Percentiles rank a stretch among this genome's conserved stretches.
Evolutionary conservation across 1,284 basidiomycete species (phyloP).

Genomic region (Hemileia vastatrix): DNA sequence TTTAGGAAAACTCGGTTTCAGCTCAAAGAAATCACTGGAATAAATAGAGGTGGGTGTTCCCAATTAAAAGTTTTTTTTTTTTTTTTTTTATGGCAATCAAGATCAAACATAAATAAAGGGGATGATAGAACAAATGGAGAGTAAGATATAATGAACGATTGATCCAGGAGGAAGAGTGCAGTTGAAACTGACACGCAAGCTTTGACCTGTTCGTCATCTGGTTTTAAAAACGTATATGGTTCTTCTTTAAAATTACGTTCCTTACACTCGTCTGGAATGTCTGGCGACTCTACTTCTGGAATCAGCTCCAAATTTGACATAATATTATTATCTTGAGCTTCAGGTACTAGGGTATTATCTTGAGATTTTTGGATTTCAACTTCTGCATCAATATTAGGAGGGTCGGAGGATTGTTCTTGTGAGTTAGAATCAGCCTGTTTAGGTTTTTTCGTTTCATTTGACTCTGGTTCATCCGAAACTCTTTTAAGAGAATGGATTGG

Average conservation of each 20-base stretch:
- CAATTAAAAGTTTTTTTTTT: no score
- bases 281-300: no score
- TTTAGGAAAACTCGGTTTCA: conserved; percentile 64
- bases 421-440: not conserved
- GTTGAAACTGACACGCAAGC: conserved; percentile 58
- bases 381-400: not conserved
- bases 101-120: no score
- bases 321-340: conserved; percentile 49
- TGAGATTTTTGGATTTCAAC: conserved; percentile 1
- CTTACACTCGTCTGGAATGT: no score
- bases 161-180: not conserved
- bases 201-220: conserved; percentile 60
- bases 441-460: not conserved
- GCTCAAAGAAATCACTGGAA: conserved; percentile 60
- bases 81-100: no score
- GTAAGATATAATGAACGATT: not conserved
- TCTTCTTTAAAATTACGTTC: conserved; percentile 60
- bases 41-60: no score
- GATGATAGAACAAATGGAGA: not conserved
- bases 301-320: not conserved
- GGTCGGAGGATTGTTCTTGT: not conserved
- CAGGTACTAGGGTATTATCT: conserved; percentile 37
- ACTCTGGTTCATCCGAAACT: not conserved
- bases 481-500: not conserved
- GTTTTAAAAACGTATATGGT: conserved; percentile 70